These are phyloP conservation scores for Kazachstania sp. DNA, from an alignment of 1,139 yeast species.

Conservation along the genomic window DNA sequence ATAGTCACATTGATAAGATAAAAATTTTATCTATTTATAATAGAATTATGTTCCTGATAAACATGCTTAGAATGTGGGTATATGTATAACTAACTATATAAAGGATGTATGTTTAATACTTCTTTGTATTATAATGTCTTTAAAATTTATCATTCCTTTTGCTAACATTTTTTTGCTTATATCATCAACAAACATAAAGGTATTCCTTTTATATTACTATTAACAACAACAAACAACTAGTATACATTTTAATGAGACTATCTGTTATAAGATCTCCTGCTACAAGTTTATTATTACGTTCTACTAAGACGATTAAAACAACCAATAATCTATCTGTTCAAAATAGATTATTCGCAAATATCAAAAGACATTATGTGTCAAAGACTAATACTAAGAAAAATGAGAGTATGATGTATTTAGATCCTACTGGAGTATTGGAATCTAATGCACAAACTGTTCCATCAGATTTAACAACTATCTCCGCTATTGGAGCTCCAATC, in stretches of 20 bases:
- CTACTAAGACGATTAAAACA: neutral
- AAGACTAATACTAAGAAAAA: constrained; percentile 8
- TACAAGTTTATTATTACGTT: neutral
- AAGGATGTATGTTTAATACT: too few relatives aligned
- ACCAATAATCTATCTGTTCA: too few relatives aligned
- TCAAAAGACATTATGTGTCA: constrained; percentile 5
- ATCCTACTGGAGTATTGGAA: neutral
- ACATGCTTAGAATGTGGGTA: too few relatives aligned
- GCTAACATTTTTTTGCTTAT: too few relatives aligned
- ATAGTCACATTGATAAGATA: too few relatives aligned
- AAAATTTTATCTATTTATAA: too few relatives aligned
- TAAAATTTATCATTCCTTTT: too few relatives aligned
- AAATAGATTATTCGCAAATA: neutral
- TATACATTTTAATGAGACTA: neutral
- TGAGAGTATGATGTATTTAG: neutral
- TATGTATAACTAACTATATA: too few relatives aligned
- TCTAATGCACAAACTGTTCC: neutral
- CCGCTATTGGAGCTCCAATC: constrained; percentile 2
- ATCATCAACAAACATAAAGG: neutral
- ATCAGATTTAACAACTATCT: neutral
- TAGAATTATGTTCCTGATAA: too few relatives aligned
- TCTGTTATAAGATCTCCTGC: neutral
- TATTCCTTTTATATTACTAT: neutral
- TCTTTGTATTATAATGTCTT: too few relatives aligned
- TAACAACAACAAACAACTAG: neutral